These are phyloP conservation scores for Astraeus odoratus DNA, from an alignment of 768 basidiomycete species.

Conservation along the genomic window DNA sequence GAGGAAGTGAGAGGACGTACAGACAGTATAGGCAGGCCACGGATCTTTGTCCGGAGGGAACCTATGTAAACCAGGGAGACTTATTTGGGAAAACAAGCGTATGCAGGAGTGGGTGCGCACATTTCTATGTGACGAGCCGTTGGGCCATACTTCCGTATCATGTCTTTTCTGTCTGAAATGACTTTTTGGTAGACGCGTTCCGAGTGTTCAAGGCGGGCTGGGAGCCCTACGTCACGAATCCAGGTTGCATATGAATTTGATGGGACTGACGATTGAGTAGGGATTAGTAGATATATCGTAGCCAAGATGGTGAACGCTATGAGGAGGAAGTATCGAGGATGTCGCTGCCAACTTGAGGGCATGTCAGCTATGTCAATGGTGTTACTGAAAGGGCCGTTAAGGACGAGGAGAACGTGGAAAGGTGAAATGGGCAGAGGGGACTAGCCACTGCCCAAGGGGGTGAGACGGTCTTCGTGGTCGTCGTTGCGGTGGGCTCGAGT, in stretches of 20 bases:
- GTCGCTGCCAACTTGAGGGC: conserved; percentile 33
- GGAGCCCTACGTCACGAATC: conserved; percentile 30
- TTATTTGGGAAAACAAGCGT: conserved; percentile 4
- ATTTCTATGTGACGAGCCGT: conserved; percentile 38
- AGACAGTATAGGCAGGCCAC: conserved; percentile 53
- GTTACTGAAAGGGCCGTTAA: conserved; percentile 1
- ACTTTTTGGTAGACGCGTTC: conserved; percentile 41
- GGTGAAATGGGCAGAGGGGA: too few relatives aligned
- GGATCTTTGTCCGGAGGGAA: conserved; percentile 47
- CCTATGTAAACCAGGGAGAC: conserved; percentile 25
- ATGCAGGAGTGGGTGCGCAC: conserved; percentile 26
- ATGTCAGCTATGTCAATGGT: conserved; percentile 9
- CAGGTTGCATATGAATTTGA: conserved; percentile 16
- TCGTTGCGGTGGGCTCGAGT: too few relatives aligned
- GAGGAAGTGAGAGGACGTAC: conserved; percentile 28
- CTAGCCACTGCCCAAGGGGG: too few relatives aligned
- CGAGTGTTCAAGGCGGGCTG: conserved; percentile 35
- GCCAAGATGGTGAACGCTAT: conserved; percentile 34
- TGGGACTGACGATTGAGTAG: conserved; percentile 24
- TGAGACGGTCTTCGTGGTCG: too few relatives aligned
- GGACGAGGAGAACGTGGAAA: neutral
- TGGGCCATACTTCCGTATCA: conserved; percentile 52
- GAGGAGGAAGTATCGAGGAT: conserved; percentile 47
- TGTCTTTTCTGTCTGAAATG: conserved; percentile 34
- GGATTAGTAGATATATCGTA: conserved; percentile 43